Conservation (phyloP, 768 basidiomycete genomes). For the Boletus bicolor region DNA sequence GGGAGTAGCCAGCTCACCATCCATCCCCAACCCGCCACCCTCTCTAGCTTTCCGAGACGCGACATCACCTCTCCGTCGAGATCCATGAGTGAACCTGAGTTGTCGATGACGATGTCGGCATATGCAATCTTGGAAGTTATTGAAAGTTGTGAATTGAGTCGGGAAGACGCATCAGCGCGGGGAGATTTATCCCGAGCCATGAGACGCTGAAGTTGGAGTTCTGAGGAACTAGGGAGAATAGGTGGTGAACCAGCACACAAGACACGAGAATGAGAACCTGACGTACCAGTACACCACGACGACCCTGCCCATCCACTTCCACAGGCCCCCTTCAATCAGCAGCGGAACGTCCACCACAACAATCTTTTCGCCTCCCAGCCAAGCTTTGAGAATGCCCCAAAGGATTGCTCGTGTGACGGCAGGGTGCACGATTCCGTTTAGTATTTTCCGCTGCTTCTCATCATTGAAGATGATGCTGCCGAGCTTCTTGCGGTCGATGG, state of each 20-base stretch:
- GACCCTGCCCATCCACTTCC: conserved; percentile 78
- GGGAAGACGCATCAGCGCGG: conserved; percentile 62
- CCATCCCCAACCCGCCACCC: conserved; percentile 56
- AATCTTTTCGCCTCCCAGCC: conserved; percentile 74
- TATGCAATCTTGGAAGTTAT: conserved; percentile 78
- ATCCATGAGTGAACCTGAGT: conserved; percentile 73
- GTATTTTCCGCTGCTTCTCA: conserved; percentile 58
- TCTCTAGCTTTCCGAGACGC: conserved; percentile 44
- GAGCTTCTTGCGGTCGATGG: conserved; percentile 78
- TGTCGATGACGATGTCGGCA: conserved; percentile 86
- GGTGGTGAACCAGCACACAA: neutral
- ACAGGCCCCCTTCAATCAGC: conserved; percentile 84
- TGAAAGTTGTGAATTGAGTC: conserved; percentile 78
- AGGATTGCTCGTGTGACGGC: conserved; percentile 81
- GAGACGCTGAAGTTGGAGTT: conserved; percentile 81
- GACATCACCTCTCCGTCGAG: conserved; percentile 46
- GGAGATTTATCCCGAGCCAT: conserved; percentile 70
- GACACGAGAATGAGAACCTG: neutral
- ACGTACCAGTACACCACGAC: conserved; percentile 89
- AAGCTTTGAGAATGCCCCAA: conserved; percentile 60
- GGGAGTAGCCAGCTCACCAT: conserved; percentile 60
- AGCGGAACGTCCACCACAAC: conserved; percentile 90
- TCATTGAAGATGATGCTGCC: conserved; percentile 85
- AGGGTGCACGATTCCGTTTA: conserved; percentile 90
- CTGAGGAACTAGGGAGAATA: conserved; percentile 55